Base-by-base conservation (phyloP, 78 protist genomes). In the Isochrysis galbana region DNA sequence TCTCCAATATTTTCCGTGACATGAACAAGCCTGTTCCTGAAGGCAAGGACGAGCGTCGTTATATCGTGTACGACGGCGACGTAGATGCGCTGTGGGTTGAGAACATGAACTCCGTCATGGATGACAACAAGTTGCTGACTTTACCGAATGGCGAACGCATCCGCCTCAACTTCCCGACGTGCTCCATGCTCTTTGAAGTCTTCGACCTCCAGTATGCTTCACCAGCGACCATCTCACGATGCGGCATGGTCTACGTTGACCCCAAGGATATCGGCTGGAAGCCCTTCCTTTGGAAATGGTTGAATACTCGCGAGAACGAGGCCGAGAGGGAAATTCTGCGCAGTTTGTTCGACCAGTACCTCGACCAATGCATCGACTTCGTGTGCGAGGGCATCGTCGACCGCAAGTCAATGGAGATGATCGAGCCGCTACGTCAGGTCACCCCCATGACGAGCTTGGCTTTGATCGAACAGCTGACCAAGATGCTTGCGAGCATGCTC, bases 221-320 rank as follows among this genome's bases (percentile, higher is more conserved):
- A 25, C 99, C 99, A 0, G 99, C 99, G 41, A 98, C 99, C 39
- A 95, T 98, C 45, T 94, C 96, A 10, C 96, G 99, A 17, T 96
- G 98, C 78, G 99, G 99, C 41, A 98, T 98, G 97, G 98, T 98
- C 36, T 98, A 77, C 51, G 97, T 98, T 38, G 99, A 98, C 80
- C 97, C 99, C 26, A 93, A 95, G 91, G 96, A 98, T 89, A 89
- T 98, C 34, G 96, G 97, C 0, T 95, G 55, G 42, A 10, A 47
- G 74, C 98, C 98, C 34, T 96, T 41, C 93, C 90, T 74, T 86
- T 22, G 39, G 38, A 86, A 5, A 32, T 97, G 98, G 98, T 34
- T 70, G 45, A 29, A 41, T n/a, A 3, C 23, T 82, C 83, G 93
- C 34, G 11, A 0, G 32, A 46, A 72, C 44, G n/a, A 14, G 46